phyloP scores from a whole-genome alignment of 441 rosid species.

The Gossypium laxum region DNA sequence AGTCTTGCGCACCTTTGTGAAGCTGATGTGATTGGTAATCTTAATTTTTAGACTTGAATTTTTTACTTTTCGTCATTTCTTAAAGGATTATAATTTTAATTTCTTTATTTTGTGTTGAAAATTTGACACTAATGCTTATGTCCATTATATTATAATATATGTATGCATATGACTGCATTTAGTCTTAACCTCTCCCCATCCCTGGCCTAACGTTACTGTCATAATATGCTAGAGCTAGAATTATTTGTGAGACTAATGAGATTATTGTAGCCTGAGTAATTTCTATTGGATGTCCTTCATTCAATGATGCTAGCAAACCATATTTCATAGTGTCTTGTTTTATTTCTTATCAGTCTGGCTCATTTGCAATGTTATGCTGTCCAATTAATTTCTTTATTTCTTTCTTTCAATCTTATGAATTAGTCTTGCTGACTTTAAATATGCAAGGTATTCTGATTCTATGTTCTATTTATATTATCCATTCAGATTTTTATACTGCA shows the following conservation, averaged over 20 bases:
- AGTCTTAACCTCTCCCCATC: neutral
- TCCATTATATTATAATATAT: neutral
- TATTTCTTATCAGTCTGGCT: neutral
- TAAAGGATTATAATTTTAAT: neutral
- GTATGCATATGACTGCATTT: neutral
- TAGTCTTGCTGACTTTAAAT: conserved; percentile 6
- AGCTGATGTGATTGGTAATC: conserved; percentile 86
- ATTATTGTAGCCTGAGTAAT: neutral
- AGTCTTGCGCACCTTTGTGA: conserved; percentile 90
- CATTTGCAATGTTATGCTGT: neutral
- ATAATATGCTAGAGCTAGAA: neutral
- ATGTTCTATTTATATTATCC: conserved; percentile 11
- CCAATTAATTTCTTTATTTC: neutral
- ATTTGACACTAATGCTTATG: neutral
- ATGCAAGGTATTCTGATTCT: conserved; percentile 7
- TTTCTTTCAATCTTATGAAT: neutral
- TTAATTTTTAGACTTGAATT: conserved; percentile 11
- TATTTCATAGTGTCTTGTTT: neutral
- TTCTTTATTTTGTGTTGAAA: neutral
- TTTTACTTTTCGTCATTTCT: neutral
- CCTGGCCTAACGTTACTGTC: neutral
- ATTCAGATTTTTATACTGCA: conserved; percentile 85
- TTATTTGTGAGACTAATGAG: neutral
- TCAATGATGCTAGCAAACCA: neutral
- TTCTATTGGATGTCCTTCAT: neutral